Percentiles rank a stretch among this genome's conserved stretches.
phyloP scores from a whole-genome alignment of 768 basidiomycete species.

The Lentinula sp. region DNA sequence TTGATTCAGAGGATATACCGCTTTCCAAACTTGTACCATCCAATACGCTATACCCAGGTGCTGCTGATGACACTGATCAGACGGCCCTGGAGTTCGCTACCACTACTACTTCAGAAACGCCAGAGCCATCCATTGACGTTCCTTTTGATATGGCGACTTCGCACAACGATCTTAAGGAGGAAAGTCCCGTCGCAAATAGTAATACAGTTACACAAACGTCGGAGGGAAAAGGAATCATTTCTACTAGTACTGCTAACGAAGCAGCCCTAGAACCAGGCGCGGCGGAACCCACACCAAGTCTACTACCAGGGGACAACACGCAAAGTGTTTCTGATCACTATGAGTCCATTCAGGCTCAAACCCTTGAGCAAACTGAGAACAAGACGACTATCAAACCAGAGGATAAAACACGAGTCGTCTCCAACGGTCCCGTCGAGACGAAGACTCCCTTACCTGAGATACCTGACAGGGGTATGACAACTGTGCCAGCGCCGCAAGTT shows the following conservation, averaged over 20 bases:
- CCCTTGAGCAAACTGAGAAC: too few relatives aligned
- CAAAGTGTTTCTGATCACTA: not conserved
- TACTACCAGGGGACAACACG: not conserved
- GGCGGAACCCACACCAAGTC: not conserved
- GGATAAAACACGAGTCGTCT: too few relatives aligned
- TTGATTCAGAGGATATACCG: not conserved
- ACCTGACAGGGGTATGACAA: not conserved
- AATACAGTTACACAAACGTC: not conserved
- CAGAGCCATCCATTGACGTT: not conserved
- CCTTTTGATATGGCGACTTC: too few relatives aligned
- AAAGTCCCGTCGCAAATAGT: not conserved
- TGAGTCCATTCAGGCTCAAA: not conserved
- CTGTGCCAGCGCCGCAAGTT: not conserved
- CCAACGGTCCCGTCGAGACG: too few relatives aligned
- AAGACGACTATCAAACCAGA: too few relatives aligned
- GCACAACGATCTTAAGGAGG: not conserved
- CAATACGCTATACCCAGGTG: not conserved
- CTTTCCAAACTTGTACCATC: not conserved
- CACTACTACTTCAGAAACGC: not conserved
- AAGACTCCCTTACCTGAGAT: too few relatives aligned
- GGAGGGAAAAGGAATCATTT: not conserved
- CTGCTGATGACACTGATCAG: constrained; percentile 3
- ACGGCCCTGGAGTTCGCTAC: not conserved
- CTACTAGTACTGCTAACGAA: not conserved
- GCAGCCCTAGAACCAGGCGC: not conserved